These are phyloP conservation scores for Tetragonia tetragonoides DNA, from an alignment of 148 eudicot genomes.

Conservation along the genomic window DNA sequence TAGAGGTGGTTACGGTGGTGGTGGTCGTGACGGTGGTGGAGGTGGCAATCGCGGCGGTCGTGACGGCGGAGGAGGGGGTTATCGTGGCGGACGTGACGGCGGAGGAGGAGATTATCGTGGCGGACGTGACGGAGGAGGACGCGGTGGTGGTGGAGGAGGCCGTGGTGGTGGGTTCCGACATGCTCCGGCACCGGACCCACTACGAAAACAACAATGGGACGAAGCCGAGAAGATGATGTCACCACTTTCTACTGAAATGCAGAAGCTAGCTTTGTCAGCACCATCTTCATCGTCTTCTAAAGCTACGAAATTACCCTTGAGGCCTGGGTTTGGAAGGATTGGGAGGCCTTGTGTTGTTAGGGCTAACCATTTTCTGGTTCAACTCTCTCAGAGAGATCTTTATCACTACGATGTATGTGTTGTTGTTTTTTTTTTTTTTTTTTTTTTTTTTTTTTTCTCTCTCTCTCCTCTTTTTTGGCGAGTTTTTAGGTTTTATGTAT, in stretches of 20 bases:
- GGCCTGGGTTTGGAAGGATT: conserved; percentile 56
- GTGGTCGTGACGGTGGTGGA: not conserved
- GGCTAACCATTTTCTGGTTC: conserved; percentile 72
- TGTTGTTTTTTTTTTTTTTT: too few species aligned
- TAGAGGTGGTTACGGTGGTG: conserved; percentile 8
- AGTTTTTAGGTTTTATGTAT: too few species aligned
- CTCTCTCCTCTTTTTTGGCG: too few species aligned
- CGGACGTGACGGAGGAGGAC: too few species aligned
- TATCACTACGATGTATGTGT: conserved; percentile 67
- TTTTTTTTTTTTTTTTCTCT: too few species aligned
- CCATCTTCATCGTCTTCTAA: conserved; percentile 37
- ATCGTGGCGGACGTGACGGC: too few species aligned
- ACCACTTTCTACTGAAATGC: not conserved
- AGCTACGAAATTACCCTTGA: conserved; percentile 31
- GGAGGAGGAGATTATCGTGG: too few species aligned
- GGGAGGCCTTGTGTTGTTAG: conserved; percentile 44
- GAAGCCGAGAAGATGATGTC: conserved; percentile 5
- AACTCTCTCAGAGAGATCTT: conserved; percentile 43
- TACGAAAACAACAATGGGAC: conserved; percentile 13
- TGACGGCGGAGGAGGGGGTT: conserved; percentile 13
- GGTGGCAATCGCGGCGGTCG: conserved; percentile 10
- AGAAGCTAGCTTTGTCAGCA: conserved; percentile 23
- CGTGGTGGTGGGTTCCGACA: too few species aligned
- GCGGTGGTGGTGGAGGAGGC: too few species aligned
- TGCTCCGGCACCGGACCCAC: conserved; percentile 9